Evolutionary conservation across 2,329 filamentous ascomycete genomes (phyloP), one percentile per base, ranked within the genome.

Genomic region (Exophiala oligosperma): DNA sequence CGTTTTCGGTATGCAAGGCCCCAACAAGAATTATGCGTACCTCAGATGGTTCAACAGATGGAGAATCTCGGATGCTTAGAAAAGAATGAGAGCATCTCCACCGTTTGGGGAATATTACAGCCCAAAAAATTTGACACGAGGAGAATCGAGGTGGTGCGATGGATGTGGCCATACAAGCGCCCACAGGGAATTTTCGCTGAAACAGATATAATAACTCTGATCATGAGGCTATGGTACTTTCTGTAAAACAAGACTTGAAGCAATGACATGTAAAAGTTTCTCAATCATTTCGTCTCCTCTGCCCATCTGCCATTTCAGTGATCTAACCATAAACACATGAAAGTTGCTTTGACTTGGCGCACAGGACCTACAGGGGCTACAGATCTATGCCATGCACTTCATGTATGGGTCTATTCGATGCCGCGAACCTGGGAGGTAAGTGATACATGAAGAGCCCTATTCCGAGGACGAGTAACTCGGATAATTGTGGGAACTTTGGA

Each of bases 1-100:
- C 71, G 94, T 91, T 74, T 99, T 95, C 81, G 94, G 94, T 61
- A 99, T 99, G 91, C 86, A 87, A 57, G 94, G 94, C 12, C 78
- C 84, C 60, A 91, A 91, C 77, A 83, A 84, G 74, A 79, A 97
- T 72, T 99, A 93, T 84, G 83, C 80, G 68, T 92, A 97, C 78
- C 81, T 99, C 78, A 96, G 91, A 80, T 99, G 94, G 94, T 89
- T 97, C 67, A 84, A 87, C 65, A 85, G 78, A 65, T 99, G 93
- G 93, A 88, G 85, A 70, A 89, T 96, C 68, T 85, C 87, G 46
- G 91, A 94, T 70, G 84, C 60, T 40, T 61, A 43, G 21, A n/a
- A 8, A 7, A n/a, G 40, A 9, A 43, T 17, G 40, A 9, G 38
- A 44, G 41, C 41, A 46, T 46, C 11, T 35, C 9, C 2, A 9